These are phyloP conservation scores for Paracorniculantispora psalliotae DNA, from an alignment of 2,329 filamentous ascomycete species.

Conservation along the genomic window DNA sequence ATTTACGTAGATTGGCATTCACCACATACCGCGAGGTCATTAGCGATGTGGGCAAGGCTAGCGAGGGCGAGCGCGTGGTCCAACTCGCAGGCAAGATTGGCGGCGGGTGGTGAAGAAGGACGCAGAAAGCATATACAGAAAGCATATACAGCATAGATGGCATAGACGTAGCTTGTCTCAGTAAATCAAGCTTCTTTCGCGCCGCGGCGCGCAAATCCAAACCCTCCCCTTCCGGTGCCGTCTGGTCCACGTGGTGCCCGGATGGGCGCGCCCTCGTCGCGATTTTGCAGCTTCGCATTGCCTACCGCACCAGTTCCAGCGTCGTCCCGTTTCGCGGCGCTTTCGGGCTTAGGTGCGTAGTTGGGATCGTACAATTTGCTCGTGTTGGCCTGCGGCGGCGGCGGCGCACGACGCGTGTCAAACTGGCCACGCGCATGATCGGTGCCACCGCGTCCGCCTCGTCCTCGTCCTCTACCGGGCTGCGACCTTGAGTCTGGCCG, in stretches of 20 bases:
- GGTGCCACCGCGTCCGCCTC: conserved; percentile 34
- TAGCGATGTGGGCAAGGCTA: conserved; percentile 83
- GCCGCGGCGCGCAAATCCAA: conserved; percentile 67
- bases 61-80: conserved; percentile 75
- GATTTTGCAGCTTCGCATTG: conserved; percentile 47
- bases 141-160: conserved; percentile 23
- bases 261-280: conserved; percentile 64
- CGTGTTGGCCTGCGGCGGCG: conserved; percentile 18
- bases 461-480: conserved; percentile 42
- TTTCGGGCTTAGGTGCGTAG: conserved; percentile 59
- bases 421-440: conserved; percentile 24
- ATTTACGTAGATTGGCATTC: conserved; percentile 66
- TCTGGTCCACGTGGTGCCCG: conserved; percentile 76
- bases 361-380: conserved; percentile 71
- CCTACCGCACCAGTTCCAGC: conserved; percentile 23
- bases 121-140: not conserved
- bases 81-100: conserved; percentile 87
- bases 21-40: conserved; percentile 91
- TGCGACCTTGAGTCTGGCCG: conserved; percentile 31
- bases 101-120: conserved; percentile 72
- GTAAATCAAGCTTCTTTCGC: conserved; percentile 41
- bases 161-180: conserved; percentile 12
- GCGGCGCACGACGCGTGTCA: not conserved
- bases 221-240: conserved; percentile 68
- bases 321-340: conserved; percentile 37